A percentile compares a stretch with the other conserved stretches of the same genome.
Evolutionary conservation across 2,329 filamentous ascomycete genomes (phyloP).

Genomic region (Diaporthe citrichinensis): DNA sequence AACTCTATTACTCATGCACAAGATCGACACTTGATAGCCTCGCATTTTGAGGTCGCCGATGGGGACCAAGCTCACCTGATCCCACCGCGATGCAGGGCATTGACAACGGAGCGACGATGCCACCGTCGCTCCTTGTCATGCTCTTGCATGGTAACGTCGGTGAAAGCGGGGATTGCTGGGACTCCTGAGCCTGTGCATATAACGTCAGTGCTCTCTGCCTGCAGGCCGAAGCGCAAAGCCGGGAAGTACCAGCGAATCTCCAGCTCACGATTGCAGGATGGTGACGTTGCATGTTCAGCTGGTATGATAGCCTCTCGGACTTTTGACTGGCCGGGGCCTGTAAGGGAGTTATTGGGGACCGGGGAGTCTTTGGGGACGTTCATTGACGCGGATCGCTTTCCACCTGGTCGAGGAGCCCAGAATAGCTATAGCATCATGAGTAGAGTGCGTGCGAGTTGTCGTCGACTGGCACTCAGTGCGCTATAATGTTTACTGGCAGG

Average conservation of each 20-base stretch:
- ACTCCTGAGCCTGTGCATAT: neutral
- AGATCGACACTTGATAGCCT: neutral
- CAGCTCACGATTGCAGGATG: neutral
- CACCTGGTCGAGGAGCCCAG: neutral
- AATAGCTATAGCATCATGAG: neutral
- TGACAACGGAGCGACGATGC: neutral
- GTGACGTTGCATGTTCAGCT: neutral
- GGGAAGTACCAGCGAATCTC: neutral
- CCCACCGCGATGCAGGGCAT: conserved; percentile 14
- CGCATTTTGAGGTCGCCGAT: neutral
- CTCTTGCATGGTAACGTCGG: conserved; percentile 11
- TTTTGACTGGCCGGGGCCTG: neutral
- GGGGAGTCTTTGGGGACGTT: neutral
- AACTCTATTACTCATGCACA: neutral
- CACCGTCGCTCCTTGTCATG: conserved; percentile 24
- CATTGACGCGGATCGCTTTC: neutral
- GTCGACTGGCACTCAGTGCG: neutral
- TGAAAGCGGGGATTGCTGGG: conserved; percentile 14
- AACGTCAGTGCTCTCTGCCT: conserved; percentile 17
- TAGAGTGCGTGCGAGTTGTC: neutral
- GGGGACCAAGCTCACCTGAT: conserved; percentile 17
- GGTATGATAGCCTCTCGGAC: neutral
- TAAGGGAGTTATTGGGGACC: neutral
- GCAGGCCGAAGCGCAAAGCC: neutral
- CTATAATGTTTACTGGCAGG: neutral